Evolutionary conservation across 192 early-diverging fungal species (phyloP).

Genomic region (Backusella psychrophila): DNA sequence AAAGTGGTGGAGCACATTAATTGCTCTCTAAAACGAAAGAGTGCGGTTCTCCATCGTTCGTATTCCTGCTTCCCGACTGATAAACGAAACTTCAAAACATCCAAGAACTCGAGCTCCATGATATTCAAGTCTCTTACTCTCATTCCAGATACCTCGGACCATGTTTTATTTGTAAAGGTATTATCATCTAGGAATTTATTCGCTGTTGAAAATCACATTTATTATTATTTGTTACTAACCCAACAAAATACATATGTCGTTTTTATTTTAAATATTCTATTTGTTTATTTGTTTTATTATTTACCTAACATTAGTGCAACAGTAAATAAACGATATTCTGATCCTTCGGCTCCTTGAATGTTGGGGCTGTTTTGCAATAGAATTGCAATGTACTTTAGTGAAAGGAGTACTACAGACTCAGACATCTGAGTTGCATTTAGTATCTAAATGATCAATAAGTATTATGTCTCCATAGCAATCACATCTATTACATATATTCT

Average conservation of each 20-base stretch:
- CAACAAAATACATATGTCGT: neutral
- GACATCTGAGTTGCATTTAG: conserved; percentile 50
- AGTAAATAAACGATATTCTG: conserved; percentile 56
- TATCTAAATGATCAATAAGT: conserved; percentile 29
- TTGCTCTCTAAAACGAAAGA: conserved; percentile 40
- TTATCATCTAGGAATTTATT: conserved; percentile 90
- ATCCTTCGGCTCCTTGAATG: conserved; percentile 52
- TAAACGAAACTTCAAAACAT: conserved; percentile 69
- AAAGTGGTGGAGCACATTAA: neutral
- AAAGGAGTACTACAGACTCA: conserved; percentile 50
- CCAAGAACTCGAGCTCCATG: conserved; percentile 82
- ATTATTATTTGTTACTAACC: neutral
- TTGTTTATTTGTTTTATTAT: neutral
- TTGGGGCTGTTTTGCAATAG: conserved; percentile 36
- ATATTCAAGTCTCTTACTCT: conserved; percentile 77
- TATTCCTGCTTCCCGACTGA: conserved; percentile 68
- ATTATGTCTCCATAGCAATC: neutral
- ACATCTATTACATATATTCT: neutral
- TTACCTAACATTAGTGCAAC: conserved; percentile 52
- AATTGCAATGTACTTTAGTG: conserved; percentile 54
- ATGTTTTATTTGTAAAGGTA: conserved; percentile 89
- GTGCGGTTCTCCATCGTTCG: conserved; percentile 58
- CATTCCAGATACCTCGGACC: conserved; percentile 83
- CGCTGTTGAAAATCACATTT: conserved; percentile 34
- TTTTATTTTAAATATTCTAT: neutral